Evolutionary conservation across 768 basidiomycete species (phyloP).

Genomic region (Leccinum variicolor): DNA sequence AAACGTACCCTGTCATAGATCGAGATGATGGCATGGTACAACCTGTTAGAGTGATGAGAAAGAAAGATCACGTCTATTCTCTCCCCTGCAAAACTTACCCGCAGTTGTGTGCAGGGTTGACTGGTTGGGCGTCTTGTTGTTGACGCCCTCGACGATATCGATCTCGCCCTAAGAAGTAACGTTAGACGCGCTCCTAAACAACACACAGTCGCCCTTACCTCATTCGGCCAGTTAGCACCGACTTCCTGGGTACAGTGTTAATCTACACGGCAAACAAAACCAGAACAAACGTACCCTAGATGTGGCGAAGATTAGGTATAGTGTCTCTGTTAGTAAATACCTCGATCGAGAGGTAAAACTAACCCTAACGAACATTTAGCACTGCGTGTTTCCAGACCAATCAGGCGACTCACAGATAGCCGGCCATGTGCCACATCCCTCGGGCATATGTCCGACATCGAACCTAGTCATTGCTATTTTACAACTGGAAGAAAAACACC

Average conservation of each 20-base stretch:
- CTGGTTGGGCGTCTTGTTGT: constrained; percentile 25
- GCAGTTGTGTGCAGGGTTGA: constrained; percentile 30
- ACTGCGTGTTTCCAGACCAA: neutral
- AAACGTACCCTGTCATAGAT: constrained; percentile 31
- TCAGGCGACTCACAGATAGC: constrained; percentile 28
- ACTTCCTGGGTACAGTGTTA: constrained; percentile 21
- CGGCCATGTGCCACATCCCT: constrained; percentile 40
- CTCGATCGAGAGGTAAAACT: constrained; percentile 2
- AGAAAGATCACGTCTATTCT: neutral
- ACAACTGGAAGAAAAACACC: neutral
- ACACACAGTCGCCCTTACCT: constrained; percentile 3
- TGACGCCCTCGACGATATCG: constrained; percentile 35
- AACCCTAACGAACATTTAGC: constrained; percentile 22
- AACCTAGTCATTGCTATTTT: constrained; percentile 16
- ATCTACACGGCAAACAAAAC: neutral
- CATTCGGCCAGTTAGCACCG: constrained; percentile 24
- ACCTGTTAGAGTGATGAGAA: constrained; percentile 7
- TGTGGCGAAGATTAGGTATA: neutral
- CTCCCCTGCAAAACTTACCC: constrained; percentile 6
- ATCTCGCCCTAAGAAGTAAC: constrained; percentile 23
- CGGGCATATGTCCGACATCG: constrained; percentile 37
- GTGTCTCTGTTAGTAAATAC: neutral
- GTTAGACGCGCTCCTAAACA: neutral
- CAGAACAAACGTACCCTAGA: constrained; percentile 22
- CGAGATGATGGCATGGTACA: constrained; percentile 31